These are phyloP conservation scores for Actinomucor elegans DNA, from an alignment of 371 early-diverging fungal genomes.

Conservation along the genomic window DNA sequence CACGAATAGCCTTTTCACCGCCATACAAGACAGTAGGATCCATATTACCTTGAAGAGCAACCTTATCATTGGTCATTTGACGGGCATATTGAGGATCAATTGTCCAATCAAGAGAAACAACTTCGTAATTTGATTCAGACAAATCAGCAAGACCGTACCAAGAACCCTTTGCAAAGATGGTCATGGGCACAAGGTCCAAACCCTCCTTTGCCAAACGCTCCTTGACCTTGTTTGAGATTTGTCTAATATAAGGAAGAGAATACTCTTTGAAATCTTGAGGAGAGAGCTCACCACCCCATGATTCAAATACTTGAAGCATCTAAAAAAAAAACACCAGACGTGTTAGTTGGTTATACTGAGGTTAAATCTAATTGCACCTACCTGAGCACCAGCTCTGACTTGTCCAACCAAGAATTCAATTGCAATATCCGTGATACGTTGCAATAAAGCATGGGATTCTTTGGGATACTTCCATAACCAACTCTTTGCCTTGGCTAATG, in stretches of 20 bases:
- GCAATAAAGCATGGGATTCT: constrained; percentile 76
- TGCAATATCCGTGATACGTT: constrained; percentile 79
- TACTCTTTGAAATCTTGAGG: constrained; percentile 81
- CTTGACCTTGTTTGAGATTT: constrained; percentile 80
- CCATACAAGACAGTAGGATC: constrained; percentile 89
- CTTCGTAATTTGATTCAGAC: constrained; percentile 73
- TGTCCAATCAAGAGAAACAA: constrained; percentile 92
- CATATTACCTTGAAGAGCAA: constrained; percentile 94
- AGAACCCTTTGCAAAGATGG: constrained; percentile 91
- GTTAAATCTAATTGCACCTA: constrained; percentile 30
- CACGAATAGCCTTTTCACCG: constrained; percentile 70
- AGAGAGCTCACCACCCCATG: constrained; percentile 92
- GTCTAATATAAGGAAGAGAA: constrained; percentile 84
- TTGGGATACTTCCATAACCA: constrained; percentile 89
- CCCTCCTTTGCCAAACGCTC: constrained; percentile 40
- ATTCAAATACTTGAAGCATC: constrained; percentile 96
- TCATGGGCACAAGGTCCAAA: constrained; percentile 76
- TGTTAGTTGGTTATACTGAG: not conserved
- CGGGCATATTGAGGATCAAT: constrained; percentile 76
- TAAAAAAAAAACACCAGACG: constrained; percentile 22
- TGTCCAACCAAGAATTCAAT: constrained; percentile 90
- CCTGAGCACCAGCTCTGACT: constrained; percentile 97
- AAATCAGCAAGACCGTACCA: constrained; percentile 82
- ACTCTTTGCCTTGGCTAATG: constrained; percentile 82
- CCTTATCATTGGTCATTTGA: constrained; percentile 55